These are phyloP conservation scores for Coemansia furcata DNA, from an alignment of 192 early-diverging fungal genomes.

Conservation along the genomic window DNA sequence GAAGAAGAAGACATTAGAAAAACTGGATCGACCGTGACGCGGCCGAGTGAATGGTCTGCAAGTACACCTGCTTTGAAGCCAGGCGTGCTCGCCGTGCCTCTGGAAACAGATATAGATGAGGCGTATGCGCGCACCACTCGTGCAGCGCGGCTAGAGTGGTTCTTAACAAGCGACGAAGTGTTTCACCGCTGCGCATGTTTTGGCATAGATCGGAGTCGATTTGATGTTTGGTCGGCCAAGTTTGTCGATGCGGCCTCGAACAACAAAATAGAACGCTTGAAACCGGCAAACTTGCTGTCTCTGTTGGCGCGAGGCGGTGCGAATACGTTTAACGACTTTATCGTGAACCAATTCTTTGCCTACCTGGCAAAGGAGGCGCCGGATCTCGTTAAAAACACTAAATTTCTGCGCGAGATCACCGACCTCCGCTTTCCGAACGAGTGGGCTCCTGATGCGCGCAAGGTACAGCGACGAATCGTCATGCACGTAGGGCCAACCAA, in stretches of 20 bases:
- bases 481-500: slow-evolving; percentile 98
- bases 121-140: slow-evolving; percentile 21
- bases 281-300: slow-evolving; percentile 18
- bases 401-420: slow-evolving; percentile 59
- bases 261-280: slow-evolving; percentile 26
- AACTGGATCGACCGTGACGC: neutral
- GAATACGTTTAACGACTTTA: slow-evolving; percentile 18
- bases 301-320: slow-evolving; percentile 22
- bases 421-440: slow-evolving; percentile 80
- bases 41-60: neutral
- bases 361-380: slow-evolving; percentile 52
- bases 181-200: slow-evolving; percentile 36
- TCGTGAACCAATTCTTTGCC: slow-evolving; percentile 44
- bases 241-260: slow-evolving; percentile 14
- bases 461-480: slow-evolving; percentile 76
- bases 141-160: slow-evolving; percentile 12
- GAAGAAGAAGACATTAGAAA: neutral
- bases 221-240: slow-evolving; percentile 30
- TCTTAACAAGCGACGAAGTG: slow-evolving; percentile 1
- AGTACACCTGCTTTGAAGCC: neutral
- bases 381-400: slow-evolving; percentile 42
- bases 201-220: slow-evolving; percentile 28
- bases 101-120: slow-evolving; percentile 34
- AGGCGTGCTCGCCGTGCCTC: slow-evolving; percentile 6
- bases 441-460: slow-evolving; percentile 73